These are phyloP conservation scores for Gossypium thurberi DNA, from an alignment of 345 rosid genomes.

Conservation along the genomic window DNA sequence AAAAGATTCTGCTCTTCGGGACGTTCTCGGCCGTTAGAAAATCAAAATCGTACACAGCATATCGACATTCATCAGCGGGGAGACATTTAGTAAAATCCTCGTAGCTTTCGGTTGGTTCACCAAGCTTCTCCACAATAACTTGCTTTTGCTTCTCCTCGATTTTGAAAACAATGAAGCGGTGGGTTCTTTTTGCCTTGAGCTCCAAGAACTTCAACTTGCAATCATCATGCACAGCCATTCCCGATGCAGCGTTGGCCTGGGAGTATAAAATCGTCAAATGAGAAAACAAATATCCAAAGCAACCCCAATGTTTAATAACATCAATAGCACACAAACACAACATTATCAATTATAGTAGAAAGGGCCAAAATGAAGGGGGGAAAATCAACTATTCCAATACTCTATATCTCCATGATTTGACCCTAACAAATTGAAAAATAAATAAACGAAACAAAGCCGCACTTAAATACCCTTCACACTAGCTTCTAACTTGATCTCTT, in stretches of 20 bases:
- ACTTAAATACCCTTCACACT: not conserved
- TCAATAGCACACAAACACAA: not conserved
- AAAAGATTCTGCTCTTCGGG: conserved; percentile 56
- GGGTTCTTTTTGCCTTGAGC: conserved; percentile 52
- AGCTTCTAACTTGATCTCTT: not conserved
- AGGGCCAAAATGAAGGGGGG: not conserved
- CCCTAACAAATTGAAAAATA: not conserved
- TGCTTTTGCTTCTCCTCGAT: conserved; percentile 57
- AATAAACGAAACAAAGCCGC: not conserved
- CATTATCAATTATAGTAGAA: not conserved
- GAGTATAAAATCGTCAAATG: not conserved
- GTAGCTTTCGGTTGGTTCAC: conserved; percentile 41
- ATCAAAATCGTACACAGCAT: conserved; percentile 56
- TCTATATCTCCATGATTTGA: not conserved
- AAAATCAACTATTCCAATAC: not conserved
- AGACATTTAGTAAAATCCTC: conserved; percentile 52
- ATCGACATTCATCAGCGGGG: conserved; percentile 60
- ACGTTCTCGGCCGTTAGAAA: conserved; percentile 44
- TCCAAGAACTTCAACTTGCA: conserved; percentile 59
- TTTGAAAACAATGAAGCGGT: conserved; percentile 48
- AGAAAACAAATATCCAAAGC: not conserved
- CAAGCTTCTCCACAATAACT: conserved; percentile 54
- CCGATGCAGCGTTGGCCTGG: conserved; percentile 58
- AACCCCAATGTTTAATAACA: not conserved
- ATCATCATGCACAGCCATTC: conserved; percentile 64